Evolutionary conservation across 108 stramenopile species (phyloP).

Genomic region (Chaetoceros tenuissimus): DNA sequence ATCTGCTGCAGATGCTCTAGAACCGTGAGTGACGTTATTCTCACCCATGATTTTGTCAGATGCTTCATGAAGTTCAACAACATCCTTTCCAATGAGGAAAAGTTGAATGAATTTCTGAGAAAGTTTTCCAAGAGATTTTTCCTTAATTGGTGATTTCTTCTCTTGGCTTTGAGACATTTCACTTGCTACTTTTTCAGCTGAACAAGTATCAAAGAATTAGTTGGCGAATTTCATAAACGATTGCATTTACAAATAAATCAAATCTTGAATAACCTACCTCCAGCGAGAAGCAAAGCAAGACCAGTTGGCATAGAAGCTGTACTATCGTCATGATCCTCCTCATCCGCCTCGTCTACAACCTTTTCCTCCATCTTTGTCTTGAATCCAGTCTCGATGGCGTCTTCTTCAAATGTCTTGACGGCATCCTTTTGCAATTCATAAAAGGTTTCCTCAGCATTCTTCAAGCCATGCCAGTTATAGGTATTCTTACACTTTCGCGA

Average conservation of each 20-base stretch:
- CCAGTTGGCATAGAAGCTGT: background rate
- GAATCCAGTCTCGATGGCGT: slow-evolving; percentile 4
- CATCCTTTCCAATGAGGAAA: slow-evolving; percentile 64
- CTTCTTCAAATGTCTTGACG: slow-evolving; percentile 18
- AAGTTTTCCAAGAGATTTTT: slow-evolving; percentile 67
- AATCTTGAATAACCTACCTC: background rate
- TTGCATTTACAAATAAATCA: no score
- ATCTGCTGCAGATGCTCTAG: slow-evolving; percentile 10
- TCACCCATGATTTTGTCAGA: slow-evolving; percentile 72
- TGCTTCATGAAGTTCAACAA: slow-evolving; percentile 52
- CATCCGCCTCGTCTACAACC: background rate
- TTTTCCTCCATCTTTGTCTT: background rate
- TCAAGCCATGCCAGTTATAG: slow-evolving; percentile 77
- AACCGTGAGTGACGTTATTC: background rate
- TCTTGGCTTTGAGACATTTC: slow-evolving; percentile 5
- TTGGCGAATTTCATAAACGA: background rate
- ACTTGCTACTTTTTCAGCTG: background rate
- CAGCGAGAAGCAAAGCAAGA: background rate
- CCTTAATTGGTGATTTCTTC: slow-evolving; percentile 4
- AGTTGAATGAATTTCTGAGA: slow-evolving; percentile 80
- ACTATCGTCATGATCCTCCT: background rate
- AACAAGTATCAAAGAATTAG: background rate
- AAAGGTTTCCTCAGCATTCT: slow-evolving; percentile 46
- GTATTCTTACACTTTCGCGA: slow-evolving; percentile 81
- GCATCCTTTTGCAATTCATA: slow-evolving; percentile 56